Evolutionary conservation across 2,329 filamentous ascomycete species (phyloP), one percentile per base, ranked within the genome.

Genomic region (Cordyceps tenuipes): DNA sequence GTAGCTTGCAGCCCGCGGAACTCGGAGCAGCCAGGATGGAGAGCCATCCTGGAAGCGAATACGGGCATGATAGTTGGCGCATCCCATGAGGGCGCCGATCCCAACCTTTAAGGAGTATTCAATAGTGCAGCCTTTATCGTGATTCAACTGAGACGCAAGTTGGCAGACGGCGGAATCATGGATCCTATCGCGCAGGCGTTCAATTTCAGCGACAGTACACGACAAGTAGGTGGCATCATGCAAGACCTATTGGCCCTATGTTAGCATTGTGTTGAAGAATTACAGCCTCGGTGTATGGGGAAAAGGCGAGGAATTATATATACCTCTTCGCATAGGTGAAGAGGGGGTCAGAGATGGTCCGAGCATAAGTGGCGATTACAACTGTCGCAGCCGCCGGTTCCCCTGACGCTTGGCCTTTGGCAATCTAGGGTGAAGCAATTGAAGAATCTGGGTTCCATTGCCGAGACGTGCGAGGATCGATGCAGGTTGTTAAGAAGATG

Each of bases 31-130:
- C 69, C 67, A 70, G 1, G 66, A 63, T 3, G 61, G 47, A 34
- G 66, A 67, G 2, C 66, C 66, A 31, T 69, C 65, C 3, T 62
- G n/a, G 39, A 71, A 71, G 53, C 63, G 64, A 59, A 71, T 65
- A 47, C 68, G 65, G 44, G 63, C 68, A 51, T 70, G 67, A 50
- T 68, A 69, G 63, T 69, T 70, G 54, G 66, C 67, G 49, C 61
- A 47, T 23, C 68, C 68, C 62, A 63, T 70, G 5, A 70, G 62
- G 52, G 66, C 61, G 52, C 51, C 63, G 12, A 23, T 15, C 21
- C 63, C 63, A 19, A 63, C 56, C 17, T 60, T 58, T 9, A 57
- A 58, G 41, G 61, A 47, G 44, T 64, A 41, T 19, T 64, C 62
- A 13, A 65, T 53, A 19, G 6, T 60, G 44, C 64, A 66, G 39